Conservation (phyloP, 2,329 filamentous ascomycete species). For the Neodidymelliopsis sp. region DNA sequence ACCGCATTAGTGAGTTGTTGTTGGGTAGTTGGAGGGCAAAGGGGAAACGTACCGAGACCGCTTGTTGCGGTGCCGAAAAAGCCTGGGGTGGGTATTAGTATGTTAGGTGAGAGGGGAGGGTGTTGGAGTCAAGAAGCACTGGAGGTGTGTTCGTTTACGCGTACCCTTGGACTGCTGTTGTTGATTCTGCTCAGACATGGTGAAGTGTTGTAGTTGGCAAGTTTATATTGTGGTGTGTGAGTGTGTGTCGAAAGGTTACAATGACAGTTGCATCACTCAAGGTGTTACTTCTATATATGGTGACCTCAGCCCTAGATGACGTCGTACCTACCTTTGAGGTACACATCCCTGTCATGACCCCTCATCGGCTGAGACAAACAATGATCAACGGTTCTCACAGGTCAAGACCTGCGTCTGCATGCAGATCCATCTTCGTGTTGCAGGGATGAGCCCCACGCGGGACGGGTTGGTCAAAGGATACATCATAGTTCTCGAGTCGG, state of each 20-base stretch:
- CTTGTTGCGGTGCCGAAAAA: conserved; percentile 45
- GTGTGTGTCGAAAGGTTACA: not conserved
- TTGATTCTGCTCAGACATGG: conserved; percentile 37
- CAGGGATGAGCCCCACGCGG: conserved; percentile 14
- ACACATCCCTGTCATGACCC: conserved; percentile 13
- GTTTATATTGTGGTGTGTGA: not conserved
- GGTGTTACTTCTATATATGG: not conserved
- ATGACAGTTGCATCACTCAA: not conserved
- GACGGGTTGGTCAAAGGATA: not conserved
- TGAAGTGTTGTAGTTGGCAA: conserved; percentile 2
- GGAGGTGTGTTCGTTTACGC: too few relatives aligned
- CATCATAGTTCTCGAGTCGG: not conserved
- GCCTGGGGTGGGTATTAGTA: too few relatives aligned
- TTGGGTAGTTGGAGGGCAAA: not conserved
- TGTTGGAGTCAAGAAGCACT: too few relatives aligned
- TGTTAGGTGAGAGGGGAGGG: too few relatives aligned
- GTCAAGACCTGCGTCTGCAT: conserved; percentile 1
- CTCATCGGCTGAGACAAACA: conserved; percentile 9
- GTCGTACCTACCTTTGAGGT: conserved; percentile 6
- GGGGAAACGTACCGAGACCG: conserved; percentile 35
- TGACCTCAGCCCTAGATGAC: conserved; percentile 1
- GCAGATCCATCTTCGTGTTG: conserved; percentile 7
- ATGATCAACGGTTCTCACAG: conserved; percentile 14
- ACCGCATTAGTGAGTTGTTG: conserved; percentile 7
- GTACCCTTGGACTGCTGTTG: conserved; percentile 37